phyloP scores from a whole-genome alignment of 106 monocot genomes.

The Acorus gramineus region DNA sequence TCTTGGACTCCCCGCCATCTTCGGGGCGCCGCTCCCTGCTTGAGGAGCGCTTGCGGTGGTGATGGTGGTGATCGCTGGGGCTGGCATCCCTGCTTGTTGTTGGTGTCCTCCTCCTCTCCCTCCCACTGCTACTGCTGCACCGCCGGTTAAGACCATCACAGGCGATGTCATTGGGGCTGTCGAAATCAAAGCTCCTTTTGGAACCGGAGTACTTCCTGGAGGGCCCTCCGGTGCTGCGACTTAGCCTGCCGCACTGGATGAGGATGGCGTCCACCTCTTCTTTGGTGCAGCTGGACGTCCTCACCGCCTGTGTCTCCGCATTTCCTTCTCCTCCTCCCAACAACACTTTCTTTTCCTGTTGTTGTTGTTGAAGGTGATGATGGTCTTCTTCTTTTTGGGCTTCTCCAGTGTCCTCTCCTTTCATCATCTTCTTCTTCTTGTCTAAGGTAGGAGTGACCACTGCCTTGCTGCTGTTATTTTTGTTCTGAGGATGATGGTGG shows the following conservation, averaged over 20 bases:
- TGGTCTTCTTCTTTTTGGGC: too few species aligned
- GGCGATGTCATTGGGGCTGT: slow-evolving; percentile 17
- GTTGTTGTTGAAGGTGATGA: background rate
- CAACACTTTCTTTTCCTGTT: background rate
- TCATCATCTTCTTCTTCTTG: too few species aligned
- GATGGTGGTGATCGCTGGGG: slow-evolving; percentile 49
- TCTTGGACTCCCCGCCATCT: background rate
- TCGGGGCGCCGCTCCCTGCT: slow-evolving; percentile 53
- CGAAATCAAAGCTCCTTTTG: slow-evolving; percentile 92
- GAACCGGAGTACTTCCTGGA: slow-evolving; percentile 64
- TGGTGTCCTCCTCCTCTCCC: slow-evolving; percentile 34
- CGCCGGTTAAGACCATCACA: too few species aligned
- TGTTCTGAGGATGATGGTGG: too few species aligned
- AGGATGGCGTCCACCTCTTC: slow-evolving; percentile 95
- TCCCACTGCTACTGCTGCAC: background rate
- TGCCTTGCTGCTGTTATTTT: too few species aligned
- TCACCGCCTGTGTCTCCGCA: slow-evolving; percentile 16
- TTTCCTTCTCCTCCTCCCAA: slow-evolving; percentile 4
- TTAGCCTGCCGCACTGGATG: slow-evolving; percentile 93
- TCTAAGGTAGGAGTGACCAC: too few species aligned
- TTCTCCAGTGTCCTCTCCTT: too few species aligned
- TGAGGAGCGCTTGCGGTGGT: slow-evolving; percentile 34
- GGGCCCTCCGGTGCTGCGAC: slow-evolving; percentile 42
- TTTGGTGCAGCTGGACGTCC: slow-evolving; percentile 87
- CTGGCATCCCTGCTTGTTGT: slow-evolving; percentile 10